A percentile compares a stretch with the other conserved stretches of the same genome.
Evolutionary conservation across 2,329 filamentous ascomycete genomes (phyloP).

Genomic region (Phyllosticta ampelicida): DNA sequence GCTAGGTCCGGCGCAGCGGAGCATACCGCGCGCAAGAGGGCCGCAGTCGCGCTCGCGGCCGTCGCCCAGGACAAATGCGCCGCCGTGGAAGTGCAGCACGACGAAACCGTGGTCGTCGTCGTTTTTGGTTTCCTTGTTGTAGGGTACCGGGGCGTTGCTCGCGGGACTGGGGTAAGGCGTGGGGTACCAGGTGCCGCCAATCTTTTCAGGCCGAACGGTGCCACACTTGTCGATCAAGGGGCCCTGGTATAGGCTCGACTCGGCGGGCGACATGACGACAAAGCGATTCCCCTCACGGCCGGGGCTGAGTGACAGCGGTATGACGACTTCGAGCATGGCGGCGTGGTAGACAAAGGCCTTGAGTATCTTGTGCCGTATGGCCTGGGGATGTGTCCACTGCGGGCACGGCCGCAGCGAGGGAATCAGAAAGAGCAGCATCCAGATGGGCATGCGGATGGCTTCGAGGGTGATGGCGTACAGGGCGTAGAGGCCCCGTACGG

Average conservation of each 20-base stretch:
- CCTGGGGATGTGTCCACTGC: slow-evolving; percentile 30
- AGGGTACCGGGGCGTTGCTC: slow-evolving; percentile 8
- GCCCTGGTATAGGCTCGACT: slow-evolving; percentile 19
- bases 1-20: slow-evolving; percentile 20
- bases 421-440: slow-evolving; percentile 28
- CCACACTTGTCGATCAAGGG: slow-evolving; percentile 20
- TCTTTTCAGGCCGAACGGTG: slow-evolving; percentile 24
- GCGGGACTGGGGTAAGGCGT: slow-evolving; percentile 12
- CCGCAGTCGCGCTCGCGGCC: slow-evolving; percentile 28
- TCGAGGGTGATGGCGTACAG: slow-evolving; percentile 26
- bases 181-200: slow-evolving; percentile 36
- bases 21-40: slow-evolving; percentile 16
- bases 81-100: slow-evolving; percentile 40
- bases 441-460: slow-evolving; percentile 27
- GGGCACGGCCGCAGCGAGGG: slow-evolving; percentile 28
- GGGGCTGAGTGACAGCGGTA: slow-evolving; percentile 25
- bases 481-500: slow-evolving; percentile 30
- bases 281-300: slow-evolving; percentile 31
- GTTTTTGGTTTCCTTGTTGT: slow-evolving; percentile 13
- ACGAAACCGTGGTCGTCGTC: slow-evolving; percentile 15
- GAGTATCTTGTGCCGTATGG: slow-evolving; percentile 25
- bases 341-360: slow-evolving; percentile 24
- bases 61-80: slow-evolving; percentile 37
- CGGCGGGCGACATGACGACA: slow-evolving; percentile 20
- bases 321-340: slow-evolving; percentile 18